Base-by-base conservation (phyloP, 306 rosid species). In the Inga leiocalycina region DNA sequence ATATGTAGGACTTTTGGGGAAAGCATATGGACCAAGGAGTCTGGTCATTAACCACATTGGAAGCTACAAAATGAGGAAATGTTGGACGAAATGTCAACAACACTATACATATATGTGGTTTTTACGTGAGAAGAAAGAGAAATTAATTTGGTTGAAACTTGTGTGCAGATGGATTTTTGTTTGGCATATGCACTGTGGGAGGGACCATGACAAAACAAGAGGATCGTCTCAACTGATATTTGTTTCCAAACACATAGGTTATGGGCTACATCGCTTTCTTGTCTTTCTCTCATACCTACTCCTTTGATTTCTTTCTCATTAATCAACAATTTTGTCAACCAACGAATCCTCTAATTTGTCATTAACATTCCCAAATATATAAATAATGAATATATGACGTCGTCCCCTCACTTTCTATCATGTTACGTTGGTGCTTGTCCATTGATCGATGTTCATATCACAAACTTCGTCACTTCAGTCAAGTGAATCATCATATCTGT, bases 181-280 rank as follows among this genome's bases (percentile, higher is more conserved):
- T 22, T 57, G 27, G 51, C 76, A 64, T 6, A 39, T 82, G 82
- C 91, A 87, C 34, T 59, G 51, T 74, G 91, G 82, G 82, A 81
- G 91, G 94, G 82, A 85, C 97, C 93, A 81, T 82, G 44, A 65
- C 49, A 5, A 52, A 77, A 75, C 83, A 81, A 48, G 56, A 56
- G 74, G 71, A 82, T 84, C 80, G 70, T 72, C 71, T 35, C 35
- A 72, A 46, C 22, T 37, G 80, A 74, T 54, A 49, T 6, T 83
- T 83, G 52, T 22, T 39, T 24, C 46, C 30, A 22, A 46, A 34
- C 59, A 83, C 84, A 86, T 2, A 51, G 32, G n/a, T 85, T 16
- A 87, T 84, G 89, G 86, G 76, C 79, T 87, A 30, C 77, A 51
- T 84, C 76, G 84, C 83, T 75, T 73, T 19, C 73, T 83, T 88